phyloP scores from a whole-genome alignment of 1,139 yeast species.

The Pneumocystis carinii region DNA sequence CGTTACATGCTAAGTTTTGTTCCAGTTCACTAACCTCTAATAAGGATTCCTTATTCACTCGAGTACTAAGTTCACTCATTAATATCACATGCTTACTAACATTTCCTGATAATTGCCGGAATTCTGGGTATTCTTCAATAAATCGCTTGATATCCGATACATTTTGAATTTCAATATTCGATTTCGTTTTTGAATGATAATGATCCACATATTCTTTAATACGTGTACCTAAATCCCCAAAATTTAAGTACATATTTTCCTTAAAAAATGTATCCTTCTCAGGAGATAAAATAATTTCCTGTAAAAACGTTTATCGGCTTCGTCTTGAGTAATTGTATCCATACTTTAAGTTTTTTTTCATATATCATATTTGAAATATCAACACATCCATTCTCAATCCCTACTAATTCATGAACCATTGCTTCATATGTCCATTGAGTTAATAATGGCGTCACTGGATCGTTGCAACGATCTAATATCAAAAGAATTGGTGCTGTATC shows the following conservation, averaged over 20 bases:
- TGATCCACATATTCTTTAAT: constrained; percentile 74
- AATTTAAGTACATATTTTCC: constrained; percentile 73
- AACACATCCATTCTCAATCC: constrained; percentile 67
- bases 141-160: constrained; percentile 80
- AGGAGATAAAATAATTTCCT: constrained; percentile 47
- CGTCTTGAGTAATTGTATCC: constrained; percentile 13
- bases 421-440: constrained; percentile 98
- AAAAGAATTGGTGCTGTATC: constrained; percentile 65
- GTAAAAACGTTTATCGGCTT: constrained; percentile 18
- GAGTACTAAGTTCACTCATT: constrained; percentile 64
- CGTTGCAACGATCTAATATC: constrained; percentile 71
- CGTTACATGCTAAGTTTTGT: constrained; percentile 65
- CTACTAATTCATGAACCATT: constrained; percentile 86
- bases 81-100: constrained; percentile 88
- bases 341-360: constrained; percentile 16
- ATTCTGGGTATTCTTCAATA: constrained; percentile 86
- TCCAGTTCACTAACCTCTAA: constrained; percentile 86
- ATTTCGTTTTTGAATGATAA: constrained; percentile 67
- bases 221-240: constrained; percentile 85
- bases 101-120: constrained; percentile 69
- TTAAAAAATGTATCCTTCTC: constrained; percentile 57
- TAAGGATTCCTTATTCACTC: constrained; percentile 42
- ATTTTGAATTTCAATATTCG: constrained; percentile 47
- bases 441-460: constrained; percentile 81
- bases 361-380: constrained; percentile 38